Evolutionary conservation across 148 eudicot species (phyloP), one percentile per base, ranked within the genome.

Genomic region (Drosera capensis): DNA sequence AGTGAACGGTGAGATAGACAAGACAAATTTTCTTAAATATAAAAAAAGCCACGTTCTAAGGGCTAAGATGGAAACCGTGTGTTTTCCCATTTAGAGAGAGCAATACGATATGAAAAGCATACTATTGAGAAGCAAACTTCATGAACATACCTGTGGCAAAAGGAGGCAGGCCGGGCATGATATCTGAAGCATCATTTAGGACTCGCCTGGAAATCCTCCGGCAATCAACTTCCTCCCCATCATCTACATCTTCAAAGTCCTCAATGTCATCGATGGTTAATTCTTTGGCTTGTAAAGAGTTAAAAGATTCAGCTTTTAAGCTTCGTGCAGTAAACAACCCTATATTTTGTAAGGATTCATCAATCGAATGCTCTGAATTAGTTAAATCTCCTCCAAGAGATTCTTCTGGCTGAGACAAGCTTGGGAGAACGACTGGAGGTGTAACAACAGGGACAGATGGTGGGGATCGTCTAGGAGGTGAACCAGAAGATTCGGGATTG

Each of bases 71-170:
- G n/a, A n/a, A n/a, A n/a, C n/a, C n/a, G n/a, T n/a, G n/a, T n/a
- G n/a, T n/a, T n/a, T n/a, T n/a, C n/a, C n/a, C n/a, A n/a, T n/a
- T n/a, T n/a, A n/a, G n/a, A n/a, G n/a, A n/a, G n/a, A n/a, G n/a
- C n/a, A n/a, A n/a, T n/a, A n/a, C n/a, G n/a, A n/a, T n/a, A n/a
- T n/a, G n/a, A n/a, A n/a, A n/a, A n/a, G n/a, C n/a, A n/a, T n/a
- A n/a, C n/a, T n/a, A n/a, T n/a, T n/a, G n/a, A n/a, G n/a, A n/a
- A 38, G 44, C 50, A 51, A 36, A 54, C 67, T 71, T n/a, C n/a
- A n/a, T n/a, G n/a, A n/a, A n/a, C n/a, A n/a, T 70, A 79, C 99
- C 99, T 53, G 95, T 92, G 20, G 83, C 68, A 79, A 92, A 85
- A 25, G 73, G 62, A 53, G 99, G 88, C 75, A 92, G 54, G 36